Percentiles rank a stretch among this genome's conserved stretches.
Conservation (phyloP, 2,329 filamentous ascomycete species). For the Epichloe aotearoae region DNA sequence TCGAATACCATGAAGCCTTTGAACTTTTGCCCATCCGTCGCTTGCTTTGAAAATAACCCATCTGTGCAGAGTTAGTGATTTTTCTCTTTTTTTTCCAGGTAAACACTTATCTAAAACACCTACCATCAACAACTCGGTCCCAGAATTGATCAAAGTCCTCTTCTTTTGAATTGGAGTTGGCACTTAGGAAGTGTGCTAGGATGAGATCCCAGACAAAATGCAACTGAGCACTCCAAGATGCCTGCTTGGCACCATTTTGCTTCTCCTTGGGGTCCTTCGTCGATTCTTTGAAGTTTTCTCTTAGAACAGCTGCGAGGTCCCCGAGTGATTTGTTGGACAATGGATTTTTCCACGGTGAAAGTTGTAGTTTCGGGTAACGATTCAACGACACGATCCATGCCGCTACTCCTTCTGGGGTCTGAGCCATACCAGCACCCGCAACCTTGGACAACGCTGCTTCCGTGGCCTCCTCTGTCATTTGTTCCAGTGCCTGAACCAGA, state of each 20-base stretch:
- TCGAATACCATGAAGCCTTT: conserved; percentile 83
- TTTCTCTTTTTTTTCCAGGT: background rate
- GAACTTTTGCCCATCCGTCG: conserved; percentile 81
- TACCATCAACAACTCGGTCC: conserved; percentile 75
- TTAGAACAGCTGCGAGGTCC: conserved; percentile 63
- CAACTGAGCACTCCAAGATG: conserved; percentile 65
- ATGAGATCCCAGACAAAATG: conserved; percentile 84
- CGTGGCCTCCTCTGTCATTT: conserved; percentile 44
- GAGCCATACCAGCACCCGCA: conserved; percentile 51
- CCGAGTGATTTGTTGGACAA: conserved; percentile 54
- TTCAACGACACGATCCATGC: conserved; percentile 67
- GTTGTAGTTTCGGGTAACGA: conserved; percentile 48
- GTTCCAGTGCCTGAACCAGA: conserved; percentile 57
- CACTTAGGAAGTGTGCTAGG: conserved; percentile 38
- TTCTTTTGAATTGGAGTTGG: conserved; percentile 18
- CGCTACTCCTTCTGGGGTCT: conserved; percentile 78
- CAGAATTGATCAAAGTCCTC: conserved; percentile 65
- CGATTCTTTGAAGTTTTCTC: conserved; percentile 51
- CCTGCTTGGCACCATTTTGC: conserved; percentile 42
- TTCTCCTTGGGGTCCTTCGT: conserved; percentile 31
- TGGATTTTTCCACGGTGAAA: conserved; percentile 68
- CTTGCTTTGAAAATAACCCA: conserved; percentile 66
- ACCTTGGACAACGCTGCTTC: conserved; percentile 51
- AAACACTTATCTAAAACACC: conserved; percentile 19
- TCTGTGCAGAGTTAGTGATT: conserved; percentile 35